Percentiles rank a stretch among this genome's conserved stretches.
phyloP scores from a whole-genome alignment of 2,329 filamentous ascomycete genomes.

The Ilyonectria sp. region DNA sequence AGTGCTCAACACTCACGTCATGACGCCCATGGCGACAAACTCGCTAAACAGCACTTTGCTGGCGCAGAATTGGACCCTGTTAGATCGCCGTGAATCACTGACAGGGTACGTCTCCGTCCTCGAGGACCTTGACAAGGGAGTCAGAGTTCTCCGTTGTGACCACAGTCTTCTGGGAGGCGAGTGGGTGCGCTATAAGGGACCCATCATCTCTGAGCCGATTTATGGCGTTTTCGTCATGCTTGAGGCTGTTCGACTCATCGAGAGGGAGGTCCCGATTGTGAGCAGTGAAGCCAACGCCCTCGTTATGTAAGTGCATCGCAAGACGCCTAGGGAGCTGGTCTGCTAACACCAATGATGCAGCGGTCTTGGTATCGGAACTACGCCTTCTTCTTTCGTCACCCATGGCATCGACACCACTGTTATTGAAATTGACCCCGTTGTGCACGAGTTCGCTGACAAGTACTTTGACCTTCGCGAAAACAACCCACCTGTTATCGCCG shows the following conservation, averaged over 20 bases:
- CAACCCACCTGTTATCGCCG: conserved; percentile 84
- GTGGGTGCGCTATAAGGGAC: conserved; percentile 76
- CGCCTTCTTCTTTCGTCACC: conserved; percentile 86
- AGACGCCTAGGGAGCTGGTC: not conserved
- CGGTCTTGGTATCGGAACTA: conserved; percentile 93
- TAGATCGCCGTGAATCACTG: conserved; percentile 87
- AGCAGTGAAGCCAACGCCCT: conserved; percentile 84
- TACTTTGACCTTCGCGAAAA: conserved; percentile 87
- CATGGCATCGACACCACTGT: conserved; percentile 95
- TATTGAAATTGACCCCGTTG: conserved; percentile 93
- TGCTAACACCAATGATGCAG: conserved; percentile 57
- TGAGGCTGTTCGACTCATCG: conserved; percentile 88
- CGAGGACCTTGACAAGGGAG: conserved; percentile 79
- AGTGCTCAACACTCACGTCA: conserved; percentile 81
- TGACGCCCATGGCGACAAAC: conserved; percentile 71
- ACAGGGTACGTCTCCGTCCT: conserved; percentile 95
- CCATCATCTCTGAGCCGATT: conserved; percentile 82
- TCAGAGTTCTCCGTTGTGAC: conserved; percentile 90
- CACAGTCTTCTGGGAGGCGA: conserved; percentile 95
- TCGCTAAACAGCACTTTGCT: conserved; percentile 77
- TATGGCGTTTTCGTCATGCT: conserved; percentile 98
- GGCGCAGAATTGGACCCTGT: conserved; percentile 77
- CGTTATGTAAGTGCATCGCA: conserved; percentile 77
- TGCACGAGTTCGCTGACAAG: conserved; percentile 85
- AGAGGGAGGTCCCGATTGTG: conserved; percentile 66